Conservation (phyloP, 305 asterid genomes). For the Fraxinus latifolia region DNA sequence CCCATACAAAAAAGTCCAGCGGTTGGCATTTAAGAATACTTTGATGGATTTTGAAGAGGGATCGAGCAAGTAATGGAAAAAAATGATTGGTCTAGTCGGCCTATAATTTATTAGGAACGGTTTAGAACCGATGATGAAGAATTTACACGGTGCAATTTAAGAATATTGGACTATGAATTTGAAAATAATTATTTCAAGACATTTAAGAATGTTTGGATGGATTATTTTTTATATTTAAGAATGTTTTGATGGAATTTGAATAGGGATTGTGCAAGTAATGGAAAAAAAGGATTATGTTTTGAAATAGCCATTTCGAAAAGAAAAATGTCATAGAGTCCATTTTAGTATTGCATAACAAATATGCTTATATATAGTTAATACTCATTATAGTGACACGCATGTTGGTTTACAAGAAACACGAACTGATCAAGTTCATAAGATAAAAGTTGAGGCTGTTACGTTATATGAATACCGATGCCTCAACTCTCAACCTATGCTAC, state of each 20-base stretch:
- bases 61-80: not conserved
- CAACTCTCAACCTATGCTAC: constrained; percentile 26
- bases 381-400: not conserved
- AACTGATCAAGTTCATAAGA: not conserved
- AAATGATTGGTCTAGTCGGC: not conserved
- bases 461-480: constrained; percentile 25
- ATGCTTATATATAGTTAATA: not conserved
- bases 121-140: not conserved
- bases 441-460: not conserved
- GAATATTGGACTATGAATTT: not conserved
- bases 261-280: not conserved
- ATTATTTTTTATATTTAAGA: not conserved
- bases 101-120: not conserved
- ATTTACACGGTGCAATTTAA: not conserved
- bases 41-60: not conserved
- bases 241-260: not conserved
- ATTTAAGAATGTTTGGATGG: not conserved
- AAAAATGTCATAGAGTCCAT: not conserved
- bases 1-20: not conserved
- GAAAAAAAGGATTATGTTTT: not conserved
- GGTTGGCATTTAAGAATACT: too few relatives aligned
- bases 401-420: not conserved
- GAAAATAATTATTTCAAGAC: not conserved
- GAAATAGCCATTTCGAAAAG: not conserved
- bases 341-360: not conserved